Evolutionary conservation across 2,329 filamentous ascomycete genomes (phyloP).

Genomic region (Talaromyces sp.): DNA sequence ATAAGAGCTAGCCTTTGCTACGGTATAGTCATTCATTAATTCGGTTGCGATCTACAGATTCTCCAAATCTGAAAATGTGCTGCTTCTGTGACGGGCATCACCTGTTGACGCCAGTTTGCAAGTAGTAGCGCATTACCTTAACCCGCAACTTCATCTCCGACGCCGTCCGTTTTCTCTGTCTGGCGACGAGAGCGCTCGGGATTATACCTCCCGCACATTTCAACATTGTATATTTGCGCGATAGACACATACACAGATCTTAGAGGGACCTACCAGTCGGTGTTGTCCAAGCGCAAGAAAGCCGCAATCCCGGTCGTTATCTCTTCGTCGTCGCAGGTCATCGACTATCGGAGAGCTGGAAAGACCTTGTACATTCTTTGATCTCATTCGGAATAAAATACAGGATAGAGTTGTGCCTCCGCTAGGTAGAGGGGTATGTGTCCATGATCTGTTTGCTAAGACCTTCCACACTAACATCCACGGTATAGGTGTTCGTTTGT

Average conservation of each 20-base stretch:
- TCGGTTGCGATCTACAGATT: background rate
- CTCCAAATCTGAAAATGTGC: conserved; percentile 15
- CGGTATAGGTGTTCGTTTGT: conserved; percentile 4
- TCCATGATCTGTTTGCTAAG: background rate
- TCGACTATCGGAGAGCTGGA: conserved; percentile 8
- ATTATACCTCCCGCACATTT: background rate
- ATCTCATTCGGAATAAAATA: conserved; percentile 3
- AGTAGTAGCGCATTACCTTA: conserved; percentile 7
- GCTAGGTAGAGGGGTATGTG: conserved; percentile 7
- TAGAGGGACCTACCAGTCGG: too few species aligned
- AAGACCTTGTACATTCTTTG: conserved; percentile 12
- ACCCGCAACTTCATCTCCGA: conserved; percentile 10
- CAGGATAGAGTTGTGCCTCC: conserved; percentile 11
- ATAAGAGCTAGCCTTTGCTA: background rate
- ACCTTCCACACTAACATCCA: background rate
- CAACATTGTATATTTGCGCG: background rate
- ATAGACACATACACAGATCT: background rate
- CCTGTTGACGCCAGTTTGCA: conserved; percentile 14
- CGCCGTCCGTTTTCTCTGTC: conserved; percentile 6
- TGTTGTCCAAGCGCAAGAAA: background rate
- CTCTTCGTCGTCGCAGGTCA: conserved; percentile 14
- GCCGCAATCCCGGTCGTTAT: background rate
- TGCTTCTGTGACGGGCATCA: conserved; percentile 14
- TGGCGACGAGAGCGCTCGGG: background rate
- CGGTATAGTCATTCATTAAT: background rate